Percentiles rank a stretch among this genome's conserved stretches.
phyloP scores from a whole-genome alignment of 345 rosid genomes.

The Sonneratia caseolaris region DNA sequence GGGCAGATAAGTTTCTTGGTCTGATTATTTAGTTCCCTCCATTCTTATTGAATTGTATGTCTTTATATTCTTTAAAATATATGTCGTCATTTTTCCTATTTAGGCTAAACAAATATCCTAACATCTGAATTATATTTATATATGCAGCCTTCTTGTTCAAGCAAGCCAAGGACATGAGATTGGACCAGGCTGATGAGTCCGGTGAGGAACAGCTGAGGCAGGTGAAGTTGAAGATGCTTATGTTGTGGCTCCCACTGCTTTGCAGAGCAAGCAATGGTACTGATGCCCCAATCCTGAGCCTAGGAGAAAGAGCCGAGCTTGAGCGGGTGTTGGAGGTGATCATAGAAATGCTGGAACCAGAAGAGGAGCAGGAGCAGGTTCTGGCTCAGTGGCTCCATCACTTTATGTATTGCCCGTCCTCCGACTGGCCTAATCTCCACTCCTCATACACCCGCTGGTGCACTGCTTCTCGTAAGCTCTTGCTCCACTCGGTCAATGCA shows the following conservation, averaged over 20 bases:
- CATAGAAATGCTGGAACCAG: conserved; percentile 40
- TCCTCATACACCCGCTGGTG: conserved; percentile 61
- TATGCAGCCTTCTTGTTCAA: conserved; percentile 59
- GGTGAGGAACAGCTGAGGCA: conserved; percentile 26
- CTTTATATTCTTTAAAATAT: too few relatives aligned
- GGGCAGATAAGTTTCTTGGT: too few relatives aligned
- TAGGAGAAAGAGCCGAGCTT: conserved; percentile 36
- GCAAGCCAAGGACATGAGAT: conserved; percentile 41
- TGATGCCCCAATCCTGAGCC: conserved; percentile 49
- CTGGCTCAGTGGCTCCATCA: conserved; percentile 80
- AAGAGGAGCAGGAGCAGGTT: conserved; percentile 60
- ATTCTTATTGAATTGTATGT: too few relatives aligned
- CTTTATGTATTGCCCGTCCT: conserved; percentile 48
- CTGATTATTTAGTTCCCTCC: too few relatives aligned
- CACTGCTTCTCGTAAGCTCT: conserved; percentile 51
- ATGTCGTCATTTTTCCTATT: too few relatives aligned
- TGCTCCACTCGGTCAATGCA: conserved; percentile 11
- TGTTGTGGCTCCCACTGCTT: conserved; percentile 69
- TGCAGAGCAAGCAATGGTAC: conserved; percentile 64
- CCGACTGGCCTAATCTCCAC: conserved; percentile 87
- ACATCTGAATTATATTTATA: not conserved
- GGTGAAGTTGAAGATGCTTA: conserved; percentile 48
- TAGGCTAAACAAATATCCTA: not conserved
- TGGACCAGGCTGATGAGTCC: conserved; percentile 25
- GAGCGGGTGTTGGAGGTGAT: conserved; percentile 53